These are phyloP conservation scores for Suhomyces yuchorum DNA, from an alignment of 1,139 yeast species.

Conservation along the genomic window DNA sequence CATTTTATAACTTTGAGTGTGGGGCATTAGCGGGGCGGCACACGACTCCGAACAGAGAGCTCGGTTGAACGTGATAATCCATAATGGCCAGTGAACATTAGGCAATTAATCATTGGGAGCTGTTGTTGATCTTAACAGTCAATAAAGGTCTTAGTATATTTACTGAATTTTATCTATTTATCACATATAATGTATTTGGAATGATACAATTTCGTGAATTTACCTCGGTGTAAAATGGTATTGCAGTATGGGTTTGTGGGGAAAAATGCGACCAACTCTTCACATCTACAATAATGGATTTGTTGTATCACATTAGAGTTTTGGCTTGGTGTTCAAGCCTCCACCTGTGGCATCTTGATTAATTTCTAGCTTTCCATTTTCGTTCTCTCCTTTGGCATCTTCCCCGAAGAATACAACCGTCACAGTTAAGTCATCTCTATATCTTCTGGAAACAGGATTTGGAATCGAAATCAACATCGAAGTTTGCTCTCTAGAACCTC, in stretches of 20 bases:
- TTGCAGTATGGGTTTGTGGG: not conserved
- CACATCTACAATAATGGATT: not conserved
- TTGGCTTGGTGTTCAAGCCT: constrained; percentile 52
- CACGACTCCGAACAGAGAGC: constrained; percentile 1
- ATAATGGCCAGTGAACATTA: not conserved
- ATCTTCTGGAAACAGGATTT: constrained; percentile 87
- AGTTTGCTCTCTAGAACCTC: constrained; percentile 85
- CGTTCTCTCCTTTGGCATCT: constrained; percentile 43
- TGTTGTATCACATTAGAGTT: constrained; percentile 30
- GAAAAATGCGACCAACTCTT: not conserved
- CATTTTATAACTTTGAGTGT: constrained; percentile 1
- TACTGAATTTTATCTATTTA: not conserved
- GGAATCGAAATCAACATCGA: constrained; percentile 90
- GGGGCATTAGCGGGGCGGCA: constrained; percentile 5
- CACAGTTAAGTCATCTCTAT: constrained; percentile 94
- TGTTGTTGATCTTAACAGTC: too few species aligned
- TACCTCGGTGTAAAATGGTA: not conserved
- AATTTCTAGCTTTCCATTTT: constrained; percentile 53
- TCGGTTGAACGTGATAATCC: constrained; percentile 1
- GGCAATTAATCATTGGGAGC: too few species aligned
- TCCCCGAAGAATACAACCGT: constrained; percentile 91
- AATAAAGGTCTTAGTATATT: not conserved
- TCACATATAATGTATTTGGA: not conserved
- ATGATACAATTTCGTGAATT: not conserved
- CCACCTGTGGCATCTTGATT: constrained; percentile 63